Evolutionary conservation across 306 rosid genomes (phyloP), one percentile per base, ranked within the genome.

Genomic region (Coriaria nepalensis): DNA sequence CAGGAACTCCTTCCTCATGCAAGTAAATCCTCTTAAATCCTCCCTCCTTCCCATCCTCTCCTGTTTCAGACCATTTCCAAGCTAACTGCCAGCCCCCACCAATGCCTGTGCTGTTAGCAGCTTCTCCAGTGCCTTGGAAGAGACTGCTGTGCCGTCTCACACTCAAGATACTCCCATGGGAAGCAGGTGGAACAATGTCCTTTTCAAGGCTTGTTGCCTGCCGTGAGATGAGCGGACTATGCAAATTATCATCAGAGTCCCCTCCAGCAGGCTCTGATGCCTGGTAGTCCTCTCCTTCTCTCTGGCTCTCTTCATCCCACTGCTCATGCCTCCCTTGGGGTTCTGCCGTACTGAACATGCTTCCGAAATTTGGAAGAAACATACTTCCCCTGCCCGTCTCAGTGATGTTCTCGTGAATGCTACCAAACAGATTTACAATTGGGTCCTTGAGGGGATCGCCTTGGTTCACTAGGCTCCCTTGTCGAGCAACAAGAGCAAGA

Each of bases 81-180:
- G 95, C 95, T 67, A 86, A 71, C 61, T 86, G 95, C 95, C 95
- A 86, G 36, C 95, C 95, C 43, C 95, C 95, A 51, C 95, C 93
- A 50, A 86, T 81, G 53, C 95, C 95, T 13, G 95, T 76, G 61
- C 80, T 69, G 46, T 73, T 78, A 43, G 70, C 83, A 37, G 74
- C 68, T 66, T 86, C 95, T 47, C 72, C 77, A 62, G 71, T 53
- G 60, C 80, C 93, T 71, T 81, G 95, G 77, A 71, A 68, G 55
- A 85, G 84, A 73, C 87, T 85, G 64, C 93, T 78, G 55, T 74
- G 67, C 55, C 63, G 95, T 62, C 93, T 73, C 77, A 78, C 80
- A 69, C 79, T 66, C 51, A 86, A 40, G 46, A 50, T 40, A 74
- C 88, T 78, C 59, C 88, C 93, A 62, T 75, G 87, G 49, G 87